Base-by-base conservation (phyloP, 2,329 filamentous ascomycete species). In the Fusarium solani-melongenae region DNA sequence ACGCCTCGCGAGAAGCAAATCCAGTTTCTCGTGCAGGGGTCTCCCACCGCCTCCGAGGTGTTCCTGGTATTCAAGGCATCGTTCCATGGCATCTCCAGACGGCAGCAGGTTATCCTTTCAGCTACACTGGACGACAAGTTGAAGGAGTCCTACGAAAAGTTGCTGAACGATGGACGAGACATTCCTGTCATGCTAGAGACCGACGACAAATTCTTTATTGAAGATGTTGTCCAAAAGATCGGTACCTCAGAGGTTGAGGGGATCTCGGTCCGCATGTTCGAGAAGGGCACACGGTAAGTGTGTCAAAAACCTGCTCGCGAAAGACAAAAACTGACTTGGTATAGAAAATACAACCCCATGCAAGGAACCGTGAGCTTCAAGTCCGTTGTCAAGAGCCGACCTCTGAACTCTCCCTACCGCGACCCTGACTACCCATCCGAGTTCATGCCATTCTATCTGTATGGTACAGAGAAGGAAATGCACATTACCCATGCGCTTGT, bases 361-460 rank as follows among this genome's bases (percentile, higher is more conserved):
- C 66, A 79, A 1, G 74, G 81, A 5, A 69, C 62, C 1, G 71
- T 82, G 0, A 67, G 44, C 0, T 29, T 83, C 12, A 70, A 67
- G 1, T 71, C 71, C 1, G 71, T 76, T 6, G 64, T 82, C 12
- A 81, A 81, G 8, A 80, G 79, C 51, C 81, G 83, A 5, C 81
- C 83, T 0, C 76, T 85, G 0, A 83, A 82, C 70, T 81, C 80
- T 2, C 76, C 75, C 5, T 77, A 79, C 41, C 82, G 81, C 1
- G 79, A 82, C 7, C 58, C 67, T 1, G 61, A 76, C 1, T 86
- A 85, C 22, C 85, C 84, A 0, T 14, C 64, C 0, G 71, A 75
- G 0, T 81, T 77, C 70, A 84, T 84, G 81, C 84, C 84, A 0
- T 86, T 86, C 62, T 86, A 85, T 34, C 78, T 86, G n/a, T 86